Conservation (phyloP, 2,329 filamentous ascomycete species). For the Paraphoma sp. region DNA sequence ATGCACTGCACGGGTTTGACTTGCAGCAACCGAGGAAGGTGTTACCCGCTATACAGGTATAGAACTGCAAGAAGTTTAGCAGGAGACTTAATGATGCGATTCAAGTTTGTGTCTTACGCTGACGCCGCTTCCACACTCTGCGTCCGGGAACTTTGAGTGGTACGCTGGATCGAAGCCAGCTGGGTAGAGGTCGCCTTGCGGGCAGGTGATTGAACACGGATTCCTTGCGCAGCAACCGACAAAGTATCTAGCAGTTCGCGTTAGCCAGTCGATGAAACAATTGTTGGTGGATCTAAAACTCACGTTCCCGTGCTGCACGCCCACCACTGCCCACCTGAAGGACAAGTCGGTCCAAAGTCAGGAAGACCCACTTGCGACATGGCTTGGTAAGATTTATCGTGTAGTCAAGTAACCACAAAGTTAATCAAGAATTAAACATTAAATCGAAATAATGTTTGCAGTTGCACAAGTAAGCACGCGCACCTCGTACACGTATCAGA, state of each 20-base stretch:
- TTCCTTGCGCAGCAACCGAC: slow-evolving; percentile 47
- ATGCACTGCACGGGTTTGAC: slow-evolving; percentile 41
- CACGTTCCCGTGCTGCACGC: slow-evolving; percentile 37
- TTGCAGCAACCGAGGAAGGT: slow-evolving; percentile 50
- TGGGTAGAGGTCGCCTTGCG: slow-evolving; percentile 35
- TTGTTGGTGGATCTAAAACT: neutral
- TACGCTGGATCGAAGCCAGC: slow-evolving; percentile 39
- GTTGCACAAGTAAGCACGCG: neutral
- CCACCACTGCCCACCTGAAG: slow-evolving; percentile 43
- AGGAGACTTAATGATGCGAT: too few relatives aligned
- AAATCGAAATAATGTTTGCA: neutral
- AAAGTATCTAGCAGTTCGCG: slow-evolving; percentile 27
- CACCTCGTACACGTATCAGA: neutral
- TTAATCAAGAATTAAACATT: neutral
- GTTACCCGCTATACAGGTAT: slow-evolving; percentile 39
- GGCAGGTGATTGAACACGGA: slow-evolving; percentile 45
- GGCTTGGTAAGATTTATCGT: neutral
- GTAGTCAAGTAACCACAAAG: neutral
- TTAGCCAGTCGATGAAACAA: neutral
- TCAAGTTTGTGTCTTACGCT: neutral
- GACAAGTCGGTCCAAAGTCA: slow-evolving; percentile 41
- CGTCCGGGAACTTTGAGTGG: slow-evolving; percentile 39
- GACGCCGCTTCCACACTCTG: slow-evolving; percentile 33
- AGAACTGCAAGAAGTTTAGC: slow-evolving; percentile 28
- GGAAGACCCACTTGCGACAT: slow-evolving; percentile 16